Base-by-base conservation (phyloP, 108 stramenopile genomes). In the Schizochytrium sp. region DNA sequence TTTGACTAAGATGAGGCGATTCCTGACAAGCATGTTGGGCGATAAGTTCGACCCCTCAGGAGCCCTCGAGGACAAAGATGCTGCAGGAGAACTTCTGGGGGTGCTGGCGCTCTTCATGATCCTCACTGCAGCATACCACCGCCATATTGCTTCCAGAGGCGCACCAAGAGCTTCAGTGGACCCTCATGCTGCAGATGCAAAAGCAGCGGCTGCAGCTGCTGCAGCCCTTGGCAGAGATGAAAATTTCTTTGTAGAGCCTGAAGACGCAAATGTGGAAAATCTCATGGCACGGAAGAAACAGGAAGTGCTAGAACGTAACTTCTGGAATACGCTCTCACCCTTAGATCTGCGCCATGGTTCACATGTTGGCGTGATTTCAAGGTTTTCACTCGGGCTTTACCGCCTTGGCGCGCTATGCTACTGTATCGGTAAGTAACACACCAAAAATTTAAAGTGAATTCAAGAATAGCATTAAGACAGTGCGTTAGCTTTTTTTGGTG, bases 311-410 rank as follows among this genome's bases (percentile, higher is more conserved):
- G 64, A 69, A 44, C 8, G 64, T 44, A 44, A 83, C 47, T 83
- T 55, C 47, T 83, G 76, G 76, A 55, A 40, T 53, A 83, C 76
- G 28, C 50, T 83, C 50, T 83, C 76, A 10, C 50, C 76, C 2
- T 53, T 83, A n/a, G 76, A 83, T 28, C 28, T 83, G 53, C 76
- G 76, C 47, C 53, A 83, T 55, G 76, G 76, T 13, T 83, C 76
- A 0, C 76, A 83, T 42, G 76, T 83, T 12, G 76, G 76, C 76
- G 53, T 83, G 5, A 55, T 83, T 28, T 49, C 50, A 53, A 10
- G 76, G 47, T 55, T 49, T 53, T 38, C 76, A n/a, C 47, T 83
- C 50, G 76, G 76, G 38, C 10, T 83, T 0, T 83, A 55, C 55
- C 76, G 76, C 8, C 50, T 49, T 38, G 47, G 15, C 45, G 76